phyloP scores from a whole-genome alignment of 352 stramenopile genomes.

The Globisporangium takayamanum region DNA sequence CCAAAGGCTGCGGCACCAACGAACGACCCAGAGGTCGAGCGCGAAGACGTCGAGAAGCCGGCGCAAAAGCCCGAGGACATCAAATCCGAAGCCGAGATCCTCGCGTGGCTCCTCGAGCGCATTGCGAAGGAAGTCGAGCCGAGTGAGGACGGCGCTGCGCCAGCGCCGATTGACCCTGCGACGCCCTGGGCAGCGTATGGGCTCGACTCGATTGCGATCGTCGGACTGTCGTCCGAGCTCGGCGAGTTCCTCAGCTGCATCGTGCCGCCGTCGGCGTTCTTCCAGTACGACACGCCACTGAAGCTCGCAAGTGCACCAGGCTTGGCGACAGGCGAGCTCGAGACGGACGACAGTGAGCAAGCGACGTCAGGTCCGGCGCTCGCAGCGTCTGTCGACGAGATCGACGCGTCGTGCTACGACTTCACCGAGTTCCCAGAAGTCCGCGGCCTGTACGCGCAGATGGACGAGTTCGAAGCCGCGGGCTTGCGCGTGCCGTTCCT shows the following conservation, averaged over 20 bases:
- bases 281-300: conserved; percentile 58
- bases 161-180: conserved; percentile 37
- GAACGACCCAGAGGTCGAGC: conserved; percentile 9
- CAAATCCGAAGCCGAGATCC: conserved; percentile 64
- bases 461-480: conserved; percentile 69
- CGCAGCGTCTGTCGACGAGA: conserved; percentile 44
- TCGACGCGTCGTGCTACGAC: conserved; percentile 61
- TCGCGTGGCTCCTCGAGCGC: conserved; percentile 61
- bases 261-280: conserved; percentile 60
- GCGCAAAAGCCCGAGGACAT: conserved; percentile 22
- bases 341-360: conserved; percentile 12
- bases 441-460: conserved; percentile 48
- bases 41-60: conserved; percentile 11
- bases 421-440: conserved; percentile 66
- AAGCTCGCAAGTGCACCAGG: conserved; percentile 55
- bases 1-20: conserved; percentile 2
- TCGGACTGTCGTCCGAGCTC: conserved; percentile 54
- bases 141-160: conserved; percentile 8
- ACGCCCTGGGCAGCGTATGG: conserved; percentile 60
- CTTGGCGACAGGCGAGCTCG: conserved; percentile 45
- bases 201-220: conserved; percentile 63
- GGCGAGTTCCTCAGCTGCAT: conserved; percentile 65
- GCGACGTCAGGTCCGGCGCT: conserved; percentile 13
- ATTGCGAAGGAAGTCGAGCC: conserved; percentile 41
- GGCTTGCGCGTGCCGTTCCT: conserved; percentile 64